These are phyloP conservation scores for Sutorius eximius DNA, from an alignment of 1,284 basidiomycete genomes.

Conservation along the genomic window DNA sequence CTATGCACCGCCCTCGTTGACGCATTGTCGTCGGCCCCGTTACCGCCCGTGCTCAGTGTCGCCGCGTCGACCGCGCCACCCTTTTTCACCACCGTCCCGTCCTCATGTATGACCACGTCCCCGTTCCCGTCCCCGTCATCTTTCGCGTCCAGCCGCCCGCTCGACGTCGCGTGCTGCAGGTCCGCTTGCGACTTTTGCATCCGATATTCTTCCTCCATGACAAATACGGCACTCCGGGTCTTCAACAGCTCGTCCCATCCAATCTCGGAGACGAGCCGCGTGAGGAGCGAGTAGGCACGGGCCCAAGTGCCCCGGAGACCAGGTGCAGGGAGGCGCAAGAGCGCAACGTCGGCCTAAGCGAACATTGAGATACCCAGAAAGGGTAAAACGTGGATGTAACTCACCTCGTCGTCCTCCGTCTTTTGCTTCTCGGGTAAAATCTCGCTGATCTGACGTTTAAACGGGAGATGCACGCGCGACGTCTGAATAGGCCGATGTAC, in stretches of 20 bases:
- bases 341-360: constrained; percentile 83
- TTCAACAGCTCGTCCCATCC: constrained; percentile 99
- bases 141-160: constrained; percentile 12
- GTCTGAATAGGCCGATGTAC: constrained; percentile 86
- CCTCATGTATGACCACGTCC: constrained; percentile 52
- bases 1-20: constrained; percentile 63
- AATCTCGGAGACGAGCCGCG: constrained; percentile 87
- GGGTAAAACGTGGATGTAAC: not conserved
- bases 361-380: not conserved
- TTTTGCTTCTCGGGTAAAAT: constrained; percentile 70
- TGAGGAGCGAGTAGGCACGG: constrained; percentile 88
- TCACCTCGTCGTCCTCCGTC: constrained; percentile 85
- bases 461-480: constrained; percentile 82
- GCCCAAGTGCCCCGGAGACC: constrained; percentile 95
- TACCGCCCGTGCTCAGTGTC: constrained; percentile 27
- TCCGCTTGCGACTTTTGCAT: constrained; percentile 78
- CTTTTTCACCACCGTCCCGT: constrained; percentile 44
- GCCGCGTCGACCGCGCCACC: constrained; percentile 8
- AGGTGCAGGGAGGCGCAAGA: constrained; percentile 91
- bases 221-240: constrained; percentile 92
- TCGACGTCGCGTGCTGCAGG: constrained; percentile 37
- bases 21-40: constrained; percentile 65
- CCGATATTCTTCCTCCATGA: constrained; percentile 99
- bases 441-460: constrained; percentile 83
- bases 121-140: constrained; percentile 22